Evolutionary conservation across 2,329 filamentous ascomycete genomes (phyloP).

Genomic region (Fusarium sp.): DNA sequence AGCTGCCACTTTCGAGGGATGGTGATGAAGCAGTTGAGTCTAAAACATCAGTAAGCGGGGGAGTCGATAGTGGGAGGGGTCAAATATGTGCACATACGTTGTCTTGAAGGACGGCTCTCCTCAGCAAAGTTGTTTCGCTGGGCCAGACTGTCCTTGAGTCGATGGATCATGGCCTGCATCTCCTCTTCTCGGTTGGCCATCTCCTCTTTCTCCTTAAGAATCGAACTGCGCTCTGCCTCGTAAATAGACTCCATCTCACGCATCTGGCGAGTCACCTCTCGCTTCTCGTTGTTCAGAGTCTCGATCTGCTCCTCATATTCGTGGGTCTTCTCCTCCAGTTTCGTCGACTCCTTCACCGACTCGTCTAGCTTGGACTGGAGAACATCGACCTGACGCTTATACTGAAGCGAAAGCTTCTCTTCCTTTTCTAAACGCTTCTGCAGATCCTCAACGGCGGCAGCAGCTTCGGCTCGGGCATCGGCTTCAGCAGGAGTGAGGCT

Average conservation of each 20-base stretch:
- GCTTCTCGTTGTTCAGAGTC: constrained; percentile 84
- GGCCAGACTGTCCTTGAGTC: constrained; percentile 89
- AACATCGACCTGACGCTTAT: constrained; percentile 86
- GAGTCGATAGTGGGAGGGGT: constrained; percentile 1
- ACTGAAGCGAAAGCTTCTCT: constrained; percentile 82
- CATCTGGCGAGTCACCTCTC: constrained; percentile 85
- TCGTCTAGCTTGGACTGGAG: constrained; percentile 91
- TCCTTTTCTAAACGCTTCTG: constrained; percentile 86
- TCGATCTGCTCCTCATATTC: constrained; percentile 90
- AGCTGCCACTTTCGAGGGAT: constrained; percentile 81
- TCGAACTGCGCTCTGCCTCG: constrained; percentile 88
- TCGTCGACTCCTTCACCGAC: constrained; percentile 83
- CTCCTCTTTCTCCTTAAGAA: constrained; percentile 93
- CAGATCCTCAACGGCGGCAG: constrained; percentile 85
- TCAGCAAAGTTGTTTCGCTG: constrained; percentile 76
- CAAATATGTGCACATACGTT: constrained; percentile 62
- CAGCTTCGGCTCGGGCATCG: constrained; percentile 83
- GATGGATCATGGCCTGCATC: constrained; percentile 89
- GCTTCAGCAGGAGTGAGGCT: constrained; percentile 70
- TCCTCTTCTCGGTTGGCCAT: constrained; percentile 88
- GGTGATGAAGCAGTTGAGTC: constrained; percentile 71
- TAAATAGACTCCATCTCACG: constrained; percentile 94
- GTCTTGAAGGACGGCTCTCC: constrained; percentile 70
- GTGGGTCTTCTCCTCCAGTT: constrained; percentile 89
- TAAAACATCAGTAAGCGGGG: constrained; percentile 42